These are phyloP conservation scores for Eucalyptus erythrocorys DNA, from an alignment of 345 rosid genomes.

Conservation along the genomic window DNA sequence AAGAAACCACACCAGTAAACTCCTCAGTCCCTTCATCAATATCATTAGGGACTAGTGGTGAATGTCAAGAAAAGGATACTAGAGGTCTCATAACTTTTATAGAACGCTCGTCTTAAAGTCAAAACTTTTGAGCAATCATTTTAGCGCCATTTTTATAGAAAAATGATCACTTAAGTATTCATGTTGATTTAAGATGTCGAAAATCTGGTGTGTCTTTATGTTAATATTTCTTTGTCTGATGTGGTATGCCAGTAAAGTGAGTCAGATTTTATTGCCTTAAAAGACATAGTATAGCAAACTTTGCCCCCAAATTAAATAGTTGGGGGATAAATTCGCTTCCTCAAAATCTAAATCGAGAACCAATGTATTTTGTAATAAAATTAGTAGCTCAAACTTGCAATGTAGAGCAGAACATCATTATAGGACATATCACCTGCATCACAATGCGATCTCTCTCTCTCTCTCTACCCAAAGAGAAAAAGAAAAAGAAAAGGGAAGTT, in stretches of 20 bases:
- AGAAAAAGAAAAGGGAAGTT: not conserved
- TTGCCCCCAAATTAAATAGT: not conserved
- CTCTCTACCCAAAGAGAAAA: not conserved
- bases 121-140: not conserved
- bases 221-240: not conserved
- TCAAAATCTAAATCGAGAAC: not conserved
- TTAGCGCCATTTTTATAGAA: not conserved
- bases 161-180: not conserved
- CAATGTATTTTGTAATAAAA: not conserved
- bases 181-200: rapidly evolving
- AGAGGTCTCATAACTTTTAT: not conserved
- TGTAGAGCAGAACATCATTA: not conserved
- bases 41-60: not conserved
- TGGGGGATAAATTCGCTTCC: not conserved
- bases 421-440: not conserved
- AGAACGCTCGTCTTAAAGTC: not conserved
- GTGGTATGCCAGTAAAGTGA: not conserved
- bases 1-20: not conserved
- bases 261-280: not conserved
- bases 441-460: not conserved
- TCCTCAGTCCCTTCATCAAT: not conserved
- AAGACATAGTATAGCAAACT: not conserved
- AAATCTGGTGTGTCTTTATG: rapidly evolving
- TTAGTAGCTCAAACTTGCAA: not conserved
- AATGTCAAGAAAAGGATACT: not conserved